Evolutionary conservation across 139 green algal species (phyloP).

Genomic region (Chlamydomonas applanata): DNA sequence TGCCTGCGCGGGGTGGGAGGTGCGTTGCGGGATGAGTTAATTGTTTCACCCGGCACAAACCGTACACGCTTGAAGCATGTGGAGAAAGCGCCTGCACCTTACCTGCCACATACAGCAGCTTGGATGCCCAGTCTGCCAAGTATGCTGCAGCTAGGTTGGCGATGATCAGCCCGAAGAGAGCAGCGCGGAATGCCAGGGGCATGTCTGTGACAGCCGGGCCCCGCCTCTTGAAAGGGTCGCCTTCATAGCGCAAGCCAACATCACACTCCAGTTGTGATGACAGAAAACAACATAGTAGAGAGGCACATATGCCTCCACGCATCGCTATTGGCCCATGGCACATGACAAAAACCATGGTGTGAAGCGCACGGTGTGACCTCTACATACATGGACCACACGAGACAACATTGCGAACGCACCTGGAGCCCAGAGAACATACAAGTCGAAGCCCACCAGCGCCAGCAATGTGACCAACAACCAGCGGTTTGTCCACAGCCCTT

Average conservation of each 20-base stretch:
- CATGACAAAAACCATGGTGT: neutral
- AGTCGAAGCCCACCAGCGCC: neutral
- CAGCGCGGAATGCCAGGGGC: neutral
- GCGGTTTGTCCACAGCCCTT: slow-evolving; percentile 3
- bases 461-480: neutral
- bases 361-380: neutral
- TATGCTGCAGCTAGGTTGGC: slow-evolving; percentile 1
- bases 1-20: no score
- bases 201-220: slow-evolving; percentile 1
- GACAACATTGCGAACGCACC: neutral
- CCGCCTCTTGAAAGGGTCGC: neutral
- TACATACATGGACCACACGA: neutral
- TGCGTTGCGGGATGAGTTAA: no score
- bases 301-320: neutral
- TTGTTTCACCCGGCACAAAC: no score
- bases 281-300: neutral
- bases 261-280: neutral
- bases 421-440: slow-evolving; percentile 5
- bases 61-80: no score
- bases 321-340: neutral
- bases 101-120: no score
- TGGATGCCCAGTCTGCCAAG: neutral
- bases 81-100: no score
- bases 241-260: neutral
- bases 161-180: neutral